Evolutionary conservation across 2,329 filamentous ascomycete genomes (phyloP).

Genomic region (Stemphylium beticola): DNA sequence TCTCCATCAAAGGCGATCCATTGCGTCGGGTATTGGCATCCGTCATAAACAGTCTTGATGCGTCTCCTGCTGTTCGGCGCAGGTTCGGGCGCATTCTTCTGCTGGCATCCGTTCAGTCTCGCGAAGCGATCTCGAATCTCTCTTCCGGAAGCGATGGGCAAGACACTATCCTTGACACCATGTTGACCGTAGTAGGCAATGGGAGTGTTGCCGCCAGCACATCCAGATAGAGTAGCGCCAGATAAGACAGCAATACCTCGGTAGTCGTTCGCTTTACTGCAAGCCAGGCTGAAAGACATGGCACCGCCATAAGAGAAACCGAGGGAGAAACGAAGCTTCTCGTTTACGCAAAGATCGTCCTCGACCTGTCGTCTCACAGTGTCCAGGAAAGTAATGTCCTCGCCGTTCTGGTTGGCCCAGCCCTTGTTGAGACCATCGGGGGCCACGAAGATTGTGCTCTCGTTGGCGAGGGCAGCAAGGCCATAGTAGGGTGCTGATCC

Average conservation of each 20-base stretch:
- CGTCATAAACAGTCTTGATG: conserved; percentile 27
- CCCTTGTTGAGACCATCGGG: conserved; percentile 51
- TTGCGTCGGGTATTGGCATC: conserved; percentile 46
- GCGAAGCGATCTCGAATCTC: conserved; percentile 50
- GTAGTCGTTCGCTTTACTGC: conserved; percentile 49
- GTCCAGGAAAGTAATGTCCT: conserved; percentile 53
- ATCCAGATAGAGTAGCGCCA: conserved; percentile 27
- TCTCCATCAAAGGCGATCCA: conserved; percentile 37
- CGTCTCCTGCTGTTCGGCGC: conserved; percentile 13
- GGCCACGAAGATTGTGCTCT: conserved; percentile 53
- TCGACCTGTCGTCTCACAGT: conserved; percentile 49
- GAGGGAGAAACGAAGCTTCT: conserved; percentile 51
- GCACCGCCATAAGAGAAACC: conserved; percentile 56
- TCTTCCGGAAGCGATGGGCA: conserved; percentile 45
- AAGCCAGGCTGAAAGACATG: conserved; percentile 54
- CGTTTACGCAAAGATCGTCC: conserved; percentile 52
- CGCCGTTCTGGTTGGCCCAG: conserved; percentile 53
- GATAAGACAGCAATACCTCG: conserved; percentile 47
- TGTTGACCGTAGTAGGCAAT: conserved; percentile 52
- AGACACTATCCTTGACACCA: conserved; percentile 48
- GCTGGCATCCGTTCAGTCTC: conserved; percentile 47
- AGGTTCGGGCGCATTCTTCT: conserved; percentile 24
- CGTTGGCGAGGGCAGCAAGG: conserved; percentile 44
- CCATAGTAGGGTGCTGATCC: conserved; percentile 49
- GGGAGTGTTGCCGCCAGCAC: conserved; percentile 46